Evolutionary conservation across 2,329 filamentous ascomycete species (phyloP), one percentile per base, ranked within the genome.

Genomic region (Colletotrichum tofieldiae): DNA sequence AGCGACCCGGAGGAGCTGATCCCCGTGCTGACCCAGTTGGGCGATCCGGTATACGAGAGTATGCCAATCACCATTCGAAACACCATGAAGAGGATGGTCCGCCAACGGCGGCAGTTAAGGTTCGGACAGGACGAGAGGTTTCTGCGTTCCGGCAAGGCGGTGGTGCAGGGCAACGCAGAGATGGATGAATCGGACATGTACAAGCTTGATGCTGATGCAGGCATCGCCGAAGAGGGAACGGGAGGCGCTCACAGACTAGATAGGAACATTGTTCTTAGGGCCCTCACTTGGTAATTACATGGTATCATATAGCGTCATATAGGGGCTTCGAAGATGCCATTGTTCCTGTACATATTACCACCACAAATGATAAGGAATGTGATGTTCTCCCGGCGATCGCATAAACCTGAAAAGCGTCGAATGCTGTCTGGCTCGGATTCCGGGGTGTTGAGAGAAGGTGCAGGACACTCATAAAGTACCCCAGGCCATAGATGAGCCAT

Each of bases 61-160:
- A 71, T 37, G 49, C 14, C 66, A 20, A 65, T 72, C 5, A 56
- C 39, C 12, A 55, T 71, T 6, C 47, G 43, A n/a, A 56, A 68
- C 16, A 26, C 39, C 47, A 71, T 49, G 0, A 65, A 59, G 43
- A 49, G 39, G 35, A 61, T 61, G 47, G 67, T 73, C 14, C 61
- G 67, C 14, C 51, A 67, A 35, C 67, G 71, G 37, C 65, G 41
- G n/a, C 55, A 71, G 20, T 12, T 18, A 4, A 23, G 29, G 1
- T 71, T 73, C 16, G 71, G 71, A 2, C 32, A 66, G 35, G 23
- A 39, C 16, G 70, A 72, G 59, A 49, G 14, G 16, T 47, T n/a
- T 35, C 39, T 64, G 20, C 61, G 61, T 16, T 43, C 35, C 14
- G 45, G 35, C 7, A 49, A 29, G 18, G n/a, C 32, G 9, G 52